phyloP scores from a whole-genome alignment of 768 basidiomycete genomes.

The Crassisporium funariophilum region DNA sequence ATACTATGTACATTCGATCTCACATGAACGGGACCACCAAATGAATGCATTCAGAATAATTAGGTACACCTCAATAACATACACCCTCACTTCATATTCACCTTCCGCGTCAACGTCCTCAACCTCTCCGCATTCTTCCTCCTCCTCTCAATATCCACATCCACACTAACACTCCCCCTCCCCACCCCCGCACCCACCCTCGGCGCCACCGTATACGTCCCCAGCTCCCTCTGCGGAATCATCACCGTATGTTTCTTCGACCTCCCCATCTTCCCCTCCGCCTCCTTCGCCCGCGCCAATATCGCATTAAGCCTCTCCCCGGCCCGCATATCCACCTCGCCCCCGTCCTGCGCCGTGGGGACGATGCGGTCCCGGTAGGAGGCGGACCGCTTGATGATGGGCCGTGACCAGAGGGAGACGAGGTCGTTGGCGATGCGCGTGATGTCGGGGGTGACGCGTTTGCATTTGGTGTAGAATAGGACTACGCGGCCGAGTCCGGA shows the following conservation, averaged over 20 bases:
- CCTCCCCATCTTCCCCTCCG: conserved; percentile 68
- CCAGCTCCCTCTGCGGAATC: conserved; percentile 77
- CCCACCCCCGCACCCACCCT: conserved; percentile 52
- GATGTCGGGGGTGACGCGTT: conserved; percentile 82
- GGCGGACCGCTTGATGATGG: conserved; percentile 88
- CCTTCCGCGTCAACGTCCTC: conserved; percentile 60
- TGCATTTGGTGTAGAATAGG: conserved; percentile 95
- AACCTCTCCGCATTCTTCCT: conserved; percentile 75
- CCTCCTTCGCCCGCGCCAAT: conserved; percentile 64
- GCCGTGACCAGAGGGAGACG: conserved; percentile 84
- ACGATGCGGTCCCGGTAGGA: conserved; percentile 77
- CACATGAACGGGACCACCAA: no score
- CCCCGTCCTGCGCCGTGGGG: conserved; percentile 52
- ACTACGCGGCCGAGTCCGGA: conserved; percentile 87
- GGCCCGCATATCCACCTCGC: conserved; percentile 36
- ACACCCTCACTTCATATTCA: conserved; percentile 27
- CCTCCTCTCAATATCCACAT: conserved; percentile 72
- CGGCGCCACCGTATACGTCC: conserved; percentile 82
- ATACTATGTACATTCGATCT: no score
- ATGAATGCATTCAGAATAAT: no score
- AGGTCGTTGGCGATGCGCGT: conserved; percentile 82
- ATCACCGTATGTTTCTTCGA: conserved; percentile 79
- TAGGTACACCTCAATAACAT: no score
- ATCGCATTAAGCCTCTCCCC: conserved; percentile 69
- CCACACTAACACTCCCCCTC: conserved; percentile 59